Evolutionary conservation across 257 asterid species (phyloP).

Genomic region (Penstemon davidsonii): DNA sequence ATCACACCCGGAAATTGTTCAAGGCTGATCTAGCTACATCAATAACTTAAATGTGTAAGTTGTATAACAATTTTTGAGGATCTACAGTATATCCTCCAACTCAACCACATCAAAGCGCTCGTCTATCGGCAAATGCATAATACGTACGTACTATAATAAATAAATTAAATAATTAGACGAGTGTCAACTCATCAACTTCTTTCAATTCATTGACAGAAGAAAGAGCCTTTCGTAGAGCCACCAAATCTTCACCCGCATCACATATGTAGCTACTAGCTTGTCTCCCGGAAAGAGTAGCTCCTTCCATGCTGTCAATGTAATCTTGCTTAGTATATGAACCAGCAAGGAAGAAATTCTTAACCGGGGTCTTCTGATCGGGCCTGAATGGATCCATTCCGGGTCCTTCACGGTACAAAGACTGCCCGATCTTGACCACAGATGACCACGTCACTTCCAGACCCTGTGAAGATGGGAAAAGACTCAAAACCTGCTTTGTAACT

Average conservation of each 20-base stretch:
- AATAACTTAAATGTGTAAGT: neutral
- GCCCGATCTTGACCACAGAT: slow-evolving; percentile 92
- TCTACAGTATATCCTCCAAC: neutral
- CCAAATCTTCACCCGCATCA: slow-evolving; percentile 76
- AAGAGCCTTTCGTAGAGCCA: slow-evolving; percentile 50
- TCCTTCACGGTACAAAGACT: slow-evolving; percentile 92
- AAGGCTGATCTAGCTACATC: neutral
- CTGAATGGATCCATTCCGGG: slow-evolving; percentile 99
- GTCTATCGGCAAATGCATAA: too few species aligned
- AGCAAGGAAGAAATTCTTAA: slow-evolving; percentile 89
- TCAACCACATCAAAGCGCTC: too few species aligned
- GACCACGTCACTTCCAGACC: slow-evolving; percentile 95
- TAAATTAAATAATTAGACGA: slow-evolving; percentile 36
- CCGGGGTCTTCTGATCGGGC: slow-evolving; percentile 96
- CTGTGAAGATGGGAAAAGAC: slow-evolving; percentile 92
- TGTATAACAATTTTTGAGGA: neutral
- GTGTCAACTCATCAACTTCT: slow-evolving; percentile 52
- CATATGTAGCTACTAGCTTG: slow-evolving; percentile 92
- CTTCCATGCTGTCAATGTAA: slow-evolving; percentile 99
- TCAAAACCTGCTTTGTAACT: slow-evolving; percentile 92
- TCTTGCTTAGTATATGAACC: slow-evolving; percentile 99
- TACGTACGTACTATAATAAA: too few species aligned
- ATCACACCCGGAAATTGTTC: neutral
- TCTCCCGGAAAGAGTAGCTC: slow-evolving; percentile 94
- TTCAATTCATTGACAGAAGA: slow-evolving; percentile 27